Conservation (phyloP, 768 basidiomycete genomes). For the Floccularia luteovirens region DNA sequence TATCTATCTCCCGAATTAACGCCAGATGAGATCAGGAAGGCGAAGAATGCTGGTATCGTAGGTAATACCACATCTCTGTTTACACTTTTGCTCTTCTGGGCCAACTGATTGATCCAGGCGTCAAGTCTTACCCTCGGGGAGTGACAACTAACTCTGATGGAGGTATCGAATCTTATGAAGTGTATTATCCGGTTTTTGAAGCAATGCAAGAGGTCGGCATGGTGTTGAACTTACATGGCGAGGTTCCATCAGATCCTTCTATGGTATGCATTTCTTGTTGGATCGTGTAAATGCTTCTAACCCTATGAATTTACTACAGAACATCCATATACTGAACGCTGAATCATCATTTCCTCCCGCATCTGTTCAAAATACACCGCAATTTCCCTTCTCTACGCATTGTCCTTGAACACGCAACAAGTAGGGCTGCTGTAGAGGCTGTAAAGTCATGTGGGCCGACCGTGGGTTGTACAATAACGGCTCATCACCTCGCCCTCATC, state of each 20-base stretch:
- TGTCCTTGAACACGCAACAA: slow-evolving; percentile 96
- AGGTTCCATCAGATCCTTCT: slow-evolving; percentile 81
- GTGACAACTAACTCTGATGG: slow-evolving; percentile 97
- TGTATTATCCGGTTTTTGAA: slow-evolving; percentile 88
- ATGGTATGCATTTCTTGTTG: slow-evolving; percentile 30
- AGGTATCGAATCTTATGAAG: slow-evolving; percentile 93
- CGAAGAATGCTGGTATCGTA: slow-evolving; percentile 74
- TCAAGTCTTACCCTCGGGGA: slow-evolving; percentile 95
- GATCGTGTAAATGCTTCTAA: slow-evolving; percentile 3
- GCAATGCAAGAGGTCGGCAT: slow-evolving; percentile 91
- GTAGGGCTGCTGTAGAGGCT: slow-evolving; percentile 81
- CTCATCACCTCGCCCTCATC: slow-evolving; percentile 90
- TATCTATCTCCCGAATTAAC: slow-evolving; percentile 92
- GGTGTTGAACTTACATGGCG: slow-evolving; percentile 96
- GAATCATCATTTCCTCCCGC: slow-evolving; percentile 85
- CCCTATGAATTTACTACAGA: slow-evolving; percentile 32
- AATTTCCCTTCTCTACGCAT: slow-evolving; percentile 88
- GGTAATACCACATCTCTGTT: slow-evolving; percentile 22
- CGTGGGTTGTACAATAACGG: slow-evolving; percentile 95
- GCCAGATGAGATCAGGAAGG: slow-evolving; percentile 85
- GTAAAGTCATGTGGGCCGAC: slow-evolving; percentile 74
- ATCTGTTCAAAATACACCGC: slow-evolving; percentile 73
- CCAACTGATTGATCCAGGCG: slow-evolving; percentile 31
- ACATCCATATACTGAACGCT: slow-evolving; percentile 90
- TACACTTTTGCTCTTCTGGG: background rate